Evolutionary conservation across 2,329 filamentous ascomycete species (phyloP).

Genomic region (Didymella arachidicola): DNA sequence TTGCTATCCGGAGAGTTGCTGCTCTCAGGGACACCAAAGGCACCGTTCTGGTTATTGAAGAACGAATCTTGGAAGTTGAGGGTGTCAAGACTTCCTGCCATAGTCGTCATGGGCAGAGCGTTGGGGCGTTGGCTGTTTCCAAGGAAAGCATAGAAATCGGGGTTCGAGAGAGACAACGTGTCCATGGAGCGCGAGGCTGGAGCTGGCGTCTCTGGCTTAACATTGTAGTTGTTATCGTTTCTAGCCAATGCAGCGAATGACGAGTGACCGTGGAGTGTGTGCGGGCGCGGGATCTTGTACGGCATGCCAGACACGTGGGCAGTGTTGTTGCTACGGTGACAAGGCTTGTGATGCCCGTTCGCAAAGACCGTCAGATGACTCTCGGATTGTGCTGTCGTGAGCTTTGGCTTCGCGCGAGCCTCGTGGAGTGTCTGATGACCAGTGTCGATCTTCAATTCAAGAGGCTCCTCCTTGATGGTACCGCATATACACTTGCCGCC

Average conservation of each 20-base stretch:
- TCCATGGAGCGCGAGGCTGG: constrained; percentile 44
- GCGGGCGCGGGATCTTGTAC: constrained; percentile 65
- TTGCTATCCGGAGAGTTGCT: constrained; percentile 46
- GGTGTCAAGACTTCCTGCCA: constrained; percentile 42
- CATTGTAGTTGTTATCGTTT: constrained; percentile 30
- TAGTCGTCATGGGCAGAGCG: constrained; percentile 36
- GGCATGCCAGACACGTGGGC: constrained; percentile 69
- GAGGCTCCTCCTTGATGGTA: constrained; percentile 62
- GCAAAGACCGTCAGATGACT: constrained; percentile 67
- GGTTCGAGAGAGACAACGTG: constrained; percentile 49
- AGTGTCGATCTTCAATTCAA: constrained; percentile 56
- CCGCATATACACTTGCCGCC: constrained; percentile 68
- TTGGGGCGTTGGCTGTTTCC: constrained; percentile 43
- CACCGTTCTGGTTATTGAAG: constrained; percentile 36
- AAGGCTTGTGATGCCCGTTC: constrained; percentile 71
- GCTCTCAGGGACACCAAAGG: constrained; percentile 38
- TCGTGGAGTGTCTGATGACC: constrained; percentile 55
- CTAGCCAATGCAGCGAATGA: constrained; percentile 41
- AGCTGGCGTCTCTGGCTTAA: constrained; percentile 30
- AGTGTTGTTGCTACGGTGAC: constrained; percentile 69
- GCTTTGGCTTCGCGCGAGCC: constrained; percentile 62
- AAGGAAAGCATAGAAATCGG: constrained; percentile 47
- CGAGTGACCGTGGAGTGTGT: constrained; percentile 46
- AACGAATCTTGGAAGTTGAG: constrained; percentile 39
- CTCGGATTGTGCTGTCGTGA: constrained; percentile 66